Base-by-base conservation (phyloP, 768 basidiomycete genomes). In the Russula foetens region DNA sequence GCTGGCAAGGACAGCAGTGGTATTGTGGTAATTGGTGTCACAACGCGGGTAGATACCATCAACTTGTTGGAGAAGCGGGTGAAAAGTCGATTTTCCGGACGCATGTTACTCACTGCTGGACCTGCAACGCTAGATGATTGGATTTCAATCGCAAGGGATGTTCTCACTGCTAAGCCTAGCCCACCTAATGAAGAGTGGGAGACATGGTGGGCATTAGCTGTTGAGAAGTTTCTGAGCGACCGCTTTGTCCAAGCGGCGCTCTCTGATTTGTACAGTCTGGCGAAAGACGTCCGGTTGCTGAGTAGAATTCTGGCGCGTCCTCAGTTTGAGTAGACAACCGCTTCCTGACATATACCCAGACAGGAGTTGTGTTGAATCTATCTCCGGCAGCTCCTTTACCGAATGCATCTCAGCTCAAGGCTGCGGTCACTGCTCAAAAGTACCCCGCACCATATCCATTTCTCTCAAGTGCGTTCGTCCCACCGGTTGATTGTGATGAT, bases 41-140 rank as follows among this genome's bases (percentile, higher is more conserved):
- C 94, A 1, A 85, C 84, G 33, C 84, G 94, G 9, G 80, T 95
- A 24, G 94, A 98, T 67, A 88, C 92, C 19, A 81, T 98, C 60
- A 88, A 90, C 63, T 74, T 90, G 2, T 77, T 99, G 19, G 97
- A 99, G 71, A 99, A 99, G 71, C 81, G 97, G 46, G 97, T 99
- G 52, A 97, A 98, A 73, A 97, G 93, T 65, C 84, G 97, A 3
- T 99, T 98, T 74, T 98, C 95, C 1, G 92, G 94, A 33, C 80
- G 97, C 57, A 90, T 92, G 67, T 78, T 95, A 58, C 83, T 91
- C 49, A 85, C 91, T 7, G 80, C 84, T 0, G 82, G 88, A 15
- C 84, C 86, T 2, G 68, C 74, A 5, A 75, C 74, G 9, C 60
- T 84, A 0, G 71, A 75, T 4, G 73, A 73, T 19, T 88, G 86